phyloP scores from a whole-genome alignment of 2,329 filamentous ascomycete species.

The Colletotrichum destructivum region DNA sequence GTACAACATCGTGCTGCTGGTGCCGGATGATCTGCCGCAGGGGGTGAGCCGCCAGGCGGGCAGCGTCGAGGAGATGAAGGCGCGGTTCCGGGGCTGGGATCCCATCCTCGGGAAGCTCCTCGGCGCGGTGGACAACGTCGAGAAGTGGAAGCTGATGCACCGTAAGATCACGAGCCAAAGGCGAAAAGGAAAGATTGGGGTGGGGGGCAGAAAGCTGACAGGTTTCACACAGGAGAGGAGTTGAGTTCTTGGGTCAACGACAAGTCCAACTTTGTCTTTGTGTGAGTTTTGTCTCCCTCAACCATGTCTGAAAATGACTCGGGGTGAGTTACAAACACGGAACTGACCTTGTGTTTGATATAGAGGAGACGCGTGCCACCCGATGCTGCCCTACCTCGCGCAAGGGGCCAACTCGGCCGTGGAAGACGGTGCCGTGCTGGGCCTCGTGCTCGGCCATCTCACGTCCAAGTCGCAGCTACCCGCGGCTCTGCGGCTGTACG shows the following conservation, averaged over 20 bases:
- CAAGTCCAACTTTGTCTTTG: conserved; percentile 64
- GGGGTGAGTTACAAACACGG: background rate
- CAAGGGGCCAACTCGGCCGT: conserved; percentile 78
- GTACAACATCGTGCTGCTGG: conserved; percentile 77
- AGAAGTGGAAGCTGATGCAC: conserved; percentile 80
- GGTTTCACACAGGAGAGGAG: conserved; percentile 55
- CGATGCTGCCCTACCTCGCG: conserved; percentile 75
- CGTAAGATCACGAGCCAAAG: conserved; percentile 46
- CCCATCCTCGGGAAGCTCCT: conserved; percentile 64
- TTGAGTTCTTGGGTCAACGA: conserved; percentile 70
- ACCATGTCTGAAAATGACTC: background rate
- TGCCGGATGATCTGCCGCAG: conserved; percentile 73
- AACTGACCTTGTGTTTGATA: conserved; percentile 43
- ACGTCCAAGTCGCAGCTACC: conserved; percentile 61
- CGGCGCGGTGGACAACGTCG: conserved; percentile 69
- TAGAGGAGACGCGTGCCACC: conserved; percentile 74
- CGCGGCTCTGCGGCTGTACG: conserved; percentile 60
- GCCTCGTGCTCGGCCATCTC: conserved; percentile 69
- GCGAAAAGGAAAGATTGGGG: too few relatives aligned
- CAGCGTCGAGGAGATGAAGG: conserved; percentile 72
- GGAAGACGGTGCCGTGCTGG: conserved; percentile 78
- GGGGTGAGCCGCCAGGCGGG: conserved; percentile 67
- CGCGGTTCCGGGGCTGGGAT: conserved; percentile 75
- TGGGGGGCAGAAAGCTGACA: conserved; percentile 21
- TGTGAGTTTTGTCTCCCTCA: conserved; percentile 50